Base-by-base conservation (phyloP, 768 basidiomycete species). In the Rhodotorula diobovata region DNA sequence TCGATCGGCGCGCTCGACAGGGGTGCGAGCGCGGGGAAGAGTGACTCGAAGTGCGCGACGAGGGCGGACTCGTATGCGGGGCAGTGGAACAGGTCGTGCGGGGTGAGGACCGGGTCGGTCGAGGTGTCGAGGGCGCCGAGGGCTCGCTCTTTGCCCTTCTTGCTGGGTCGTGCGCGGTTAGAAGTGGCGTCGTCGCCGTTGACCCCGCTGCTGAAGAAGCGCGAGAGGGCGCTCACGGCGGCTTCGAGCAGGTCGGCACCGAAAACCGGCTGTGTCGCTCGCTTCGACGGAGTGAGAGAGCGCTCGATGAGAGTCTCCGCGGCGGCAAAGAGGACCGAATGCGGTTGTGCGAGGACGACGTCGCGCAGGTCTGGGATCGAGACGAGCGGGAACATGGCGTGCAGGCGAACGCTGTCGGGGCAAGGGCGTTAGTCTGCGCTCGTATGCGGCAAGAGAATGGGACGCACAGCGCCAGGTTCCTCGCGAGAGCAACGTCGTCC, bases 321-420 rank as follows among this genome's bases (percentile, higher is more conserved):
- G 25, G 37, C 37, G 25, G 6, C 11, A 48, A n/a, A 50, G 37
- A 68, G 46, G 67, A 46, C 39, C 28, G 67, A 62, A 46, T 62
- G 62, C 4, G 34, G 20, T 18, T 43, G n/a, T 1, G 25, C 20
- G 63, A 53, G 62, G 25, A 69, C 39, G 56, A 48, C 28, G 10
- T 21, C 11, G 46, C 61, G 67, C 3, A 68, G 61, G 6, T 48
- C 20, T 3, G 23, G 20, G 61, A 69, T 60, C 3, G 62, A 51
- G 12, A 59, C 63, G 43, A 51, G 51, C 14, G 68, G 68, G 50
- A 69, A 69, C 39, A 69, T 41, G 57, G 43, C 16, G 57, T 69
- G 68, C 15, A 64, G 63, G 9, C 63, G 68, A 51, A 59, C 39
- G 3, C 68, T 69, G 58, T 32, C 10, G 1, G 21, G 3, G 18